Evolutionary conservation across 129 eudicot genomes (phyloP).

Genomic region (Tagetes erecta): DNA sequence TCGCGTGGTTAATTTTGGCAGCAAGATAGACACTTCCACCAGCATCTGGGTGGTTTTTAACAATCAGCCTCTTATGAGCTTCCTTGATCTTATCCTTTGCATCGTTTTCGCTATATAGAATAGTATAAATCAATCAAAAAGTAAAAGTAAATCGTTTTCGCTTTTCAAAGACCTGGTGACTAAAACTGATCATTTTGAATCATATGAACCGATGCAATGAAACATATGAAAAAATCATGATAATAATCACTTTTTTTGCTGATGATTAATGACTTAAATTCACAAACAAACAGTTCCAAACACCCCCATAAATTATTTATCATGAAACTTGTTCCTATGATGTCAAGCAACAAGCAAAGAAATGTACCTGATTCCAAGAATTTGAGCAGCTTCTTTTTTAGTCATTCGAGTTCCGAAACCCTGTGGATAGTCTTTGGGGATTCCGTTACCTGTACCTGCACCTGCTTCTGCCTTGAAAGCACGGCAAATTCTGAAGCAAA

Average conservation of each 20-base stretch:
- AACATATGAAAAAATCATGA: background rate
- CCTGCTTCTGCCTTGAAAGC: slow-evolving; percentile 80
- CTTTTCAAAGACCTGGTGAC: too few species aligned
- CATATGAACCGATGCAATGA: background rate
- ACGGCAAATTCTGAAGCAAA: slow-evolving; percentile 68
- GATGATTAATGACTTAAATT: background rate
- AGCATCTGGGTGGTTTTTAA: background rate
- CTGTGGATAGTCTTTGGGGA: slow-evolving; percentile 71
- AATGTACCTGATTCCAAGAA: slow-evolving; percentile 78
- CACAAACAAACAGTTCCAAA: background rate
- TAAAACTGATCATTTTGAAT: background rate
- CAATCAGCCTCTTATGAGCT: background rate
- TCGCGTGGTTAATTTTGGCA: background rate
- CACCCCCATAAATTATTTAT: background rate
- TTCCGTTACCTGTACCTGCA: slow-evolving; percentile 24
- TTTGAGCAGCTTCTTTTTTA: slow-evolving; percentile 81
- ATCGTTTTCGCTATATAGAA: background rate
- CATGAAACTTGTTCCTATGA: background rate
- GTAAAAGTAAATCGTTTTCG: too few species aligned
- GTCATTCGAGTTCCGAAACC: slow-evolving; percentile 84
- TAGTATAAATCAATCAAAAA: background rate
- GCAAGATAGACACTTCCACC: background rate
- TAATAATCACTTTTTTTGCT: background rate
- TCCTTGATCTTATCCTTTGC: background rate
- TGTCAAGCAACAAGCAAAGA: background rate